Evolutionary conservation across 306 rosid genomes (phyloP).

Genomic region (Myrica gale): DNA sequence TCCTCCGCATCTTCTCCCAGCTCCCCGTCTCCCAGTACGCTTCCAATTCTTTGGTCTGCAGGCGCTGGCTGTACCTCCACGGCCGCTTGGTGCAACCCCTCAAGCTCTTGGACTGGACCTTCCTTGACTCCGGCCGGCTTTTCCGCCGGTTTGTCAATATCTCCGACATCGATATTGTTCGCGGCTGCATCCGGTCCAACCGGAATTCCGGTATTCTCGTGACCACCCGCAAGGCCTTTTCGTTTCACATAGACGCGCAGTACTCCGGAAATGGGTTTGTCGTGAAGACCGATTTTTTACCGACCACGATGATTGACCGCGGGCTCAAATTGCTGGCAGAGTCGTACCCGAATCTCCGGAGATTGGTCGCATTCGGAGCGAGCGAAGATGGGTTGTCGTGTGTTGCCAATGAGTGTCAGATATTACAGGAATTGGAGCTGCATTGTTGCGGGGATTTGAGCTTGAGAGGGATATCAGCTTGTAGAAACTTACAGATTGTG

Average conservation of each 20-base stretch:
- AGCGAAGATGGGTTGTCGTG: conserved; percentile 71
- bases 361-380: conserved; percentile 59
- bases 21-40: conserved; percentile 58
- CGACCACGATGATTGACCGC: conserved; percentile 62
- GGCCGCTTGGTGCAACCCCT: conserved; percentile 67
- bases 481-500: conserved; percentile 66
- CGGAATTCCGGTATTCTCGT: conserved; percentile 49
- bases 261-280: conserved; percentile 31
- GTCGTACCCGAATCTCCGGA: conserved; percentile 77
- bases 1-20: conserved; percentile 55
- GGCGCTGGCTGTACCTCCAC: conserved; percentile 84
- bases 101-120: conserved; percentile 63
- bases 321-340: conserved; percentile 60
- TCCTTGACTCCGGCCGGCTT: conserved; percentile 75
- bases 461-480: conserved; percentile 77
- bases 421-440: conserved; percentile 74
- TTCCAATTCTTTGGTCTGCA: conserved; percentile 67
- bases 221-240: conserved; percentile 44
- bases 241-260: conserved; percentile 44
- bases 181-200: conserved; percentile 50
- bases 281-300: conserved; percentile 51
- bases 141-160: conserved; percentile 67
- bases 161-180: conserved; percentile 57
- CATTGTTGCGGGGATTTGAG: conserved; percentile 72
- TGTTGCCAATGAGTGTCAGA: conserved; percentile 74